Evolutionary conservation across 192 early-diverging fungal genomes (phyloP), one percentile per base, ranked within the genome.

Genomic region (Gaertneriomyces semiglobifer): DNA sequence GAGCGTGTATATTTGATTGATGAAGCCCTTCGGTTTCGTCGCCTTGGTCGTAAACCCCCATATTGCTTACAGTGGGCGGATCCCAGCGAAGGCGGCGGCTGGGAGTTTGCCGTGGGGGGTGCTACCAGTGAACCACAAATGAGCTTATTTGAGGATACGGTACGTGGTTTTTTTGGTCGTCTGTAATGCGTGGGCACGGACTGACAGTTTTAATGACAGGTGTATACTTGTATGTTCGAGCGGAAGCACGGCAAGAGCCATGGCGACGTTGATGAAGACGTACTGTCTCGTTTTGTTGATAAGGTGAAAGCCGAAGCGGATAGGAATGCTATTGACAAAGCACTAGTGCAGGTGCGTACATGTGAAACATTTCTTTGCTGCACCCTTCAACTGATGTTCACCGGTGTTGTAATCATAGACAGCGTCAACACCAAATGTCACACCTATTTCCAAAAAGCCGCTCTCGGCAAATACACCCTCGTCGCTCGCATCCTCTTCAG

Each of bases 1-100:
- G 92, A 92, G 76, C 76, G 79, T 18, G 62, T 79, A 3, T 93
- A 90, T 65, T 67, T 92, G 38, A 82, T 93, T 16, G 88, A 88
- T 66, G 73, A 76, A 60, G 67, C 50, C 5, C 65, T 88, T 16
- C 33, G 48, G 60, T 25, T 62, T 68, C 7, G 72, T 64, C 11
- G 79, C 65, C 25, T 62, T 53, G 6, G 75, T 62, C 3, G 43
- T 25, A 53, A 71, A 7, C 19, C 47, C 7, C 44, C 45, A 33
- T 40, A 7, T 18, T 57, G 55, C 18, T 75, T 92, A 10, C 50
- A 68, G 10, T 88, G 88, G 88, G 61, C 71, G 20, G 87, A 86
- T n/a, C 64, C 81, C 6, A 63, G 40, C 1, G 47, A 48, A 5
- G 20, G 16, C 11, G 62, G 52, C 40, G 72, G 68, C 8, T 77